These are phyloP conservation scores for Termitomyces eurrhizus DNA, from an alignment of 768 basidiomycete genomes.

Conservation along the genomic window DNA sequence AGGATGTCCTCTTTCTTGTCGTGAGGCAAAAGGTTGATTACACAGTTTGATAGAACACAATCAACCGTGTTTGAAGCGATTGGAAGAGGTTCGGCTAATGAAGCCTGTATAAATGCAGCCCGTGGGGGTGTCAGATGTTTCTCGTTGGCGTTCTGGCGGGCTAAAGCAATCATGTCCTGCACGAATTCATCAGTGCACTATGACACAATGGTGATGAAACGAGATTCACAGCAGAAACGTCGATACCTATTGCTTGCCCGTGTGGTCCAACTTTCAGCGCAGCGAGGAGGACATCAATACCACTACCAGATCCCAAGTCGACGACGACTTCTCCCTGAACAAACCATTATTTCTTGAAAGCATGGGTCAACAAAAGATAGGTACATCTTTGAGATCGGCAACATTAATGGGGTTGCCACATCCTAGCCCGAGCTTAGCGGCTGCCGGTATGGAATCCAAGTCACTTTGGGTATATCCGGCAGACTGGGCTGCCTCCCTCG, in stretches of 20 bases:
- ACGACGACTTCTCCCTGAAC: slow-evolving; percentile 53
- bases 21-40: slow-evolving; percentile 45
- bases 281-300: slow-evolving; percentile 52
- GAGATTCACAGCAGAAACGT: slow-evolving; percentile 41
- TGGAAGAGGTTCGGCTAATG: slow-evolving; percentile 41
- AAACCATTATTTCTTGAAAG: background rate
- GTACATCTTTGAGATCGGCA: slow-evolving; percentile 43
- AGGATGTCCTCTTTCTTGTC: slow-evolving; percentile 38
- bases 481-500: slow-evolving; percentile 28
- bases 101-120: slow-evolving; percentile 44
- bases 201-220: background rate
- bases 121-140: slow-evolving; percentile 42
- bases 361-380: background rate
- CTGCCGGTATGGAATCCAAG: slow-evolving; percentile 36
- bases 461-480: slow-evolving; percentile 48
- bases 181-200: background rate
- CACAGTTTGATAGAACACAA: slow-evolving; percentile 56
- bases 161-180: slow-evolving; percentile 49
- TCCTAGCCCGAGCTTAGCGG: slow-evolving; percentile 45
- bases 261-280: slow-evolving; percentile 43
- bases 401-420: slow-evolving; percentile 51
- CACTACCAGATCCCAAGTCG: slow-evolving; percentile 56
- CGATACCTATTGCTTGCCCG: slow-evolving; percentile 53
- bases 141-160: slow-evolving; percentile 40
- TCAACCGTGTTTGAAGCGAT: slow-evolving; percentile 45